Base-by-base conservation (phyloP, 1,139 yeast species). In the Scheffersomyces segobiensis region DNA sequence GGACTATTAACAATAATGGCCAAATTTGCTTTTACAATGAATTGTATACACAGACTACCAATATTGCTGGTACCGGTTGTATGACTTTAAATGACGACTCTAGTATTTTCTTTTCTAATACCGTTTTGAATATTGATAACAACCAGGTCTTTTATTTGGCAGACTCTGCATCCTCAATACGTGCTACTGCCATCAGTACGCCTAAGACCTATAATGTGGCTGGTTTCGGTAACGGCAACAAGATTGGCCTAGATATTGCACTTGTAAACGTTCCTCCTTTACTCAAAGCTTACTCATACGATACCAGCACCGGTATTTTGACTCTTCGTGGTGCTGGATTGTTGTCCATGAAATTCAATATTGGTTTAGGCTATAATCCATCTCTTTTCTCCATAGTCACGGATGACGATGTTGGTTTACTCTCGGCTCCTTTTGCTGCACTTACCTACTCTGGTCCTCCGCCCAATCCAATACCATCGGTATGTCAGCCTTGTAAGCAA, bases 211-310 rank as follows among this genome's bases (percentile, higher is more conserved):
- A 65, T 59, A 68, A 59, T 2, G 77, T 76, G 24, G 68, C 68
- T 42, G 78, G 78, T 46, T 75, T 68, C 57, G 79, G 79, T 56
- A 64, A 64, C 55, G 73, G 75, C 8, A 76, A 76, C 55, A 57
- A 60, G 18, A 65, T 76, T 54, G 74, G 72, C 53, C 50, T 73
- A 20, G 63, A 60, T 52, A 24, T 63, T 46, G 61, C 73, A 7
- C 64, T 73, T 52, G 54, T 46, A 14, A 39, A 46, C 17, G 19
- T 57, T 14, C 47, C 64, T 20, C 24, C 54, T 6, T 60, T 72
- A 52, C 60, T 58, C 42, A 52, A 50, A 1, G 57, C 65, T 7
- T 62, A 22, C 49, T 6, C 54, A 3, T 71, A 71, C 57, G 56
- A 61, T 49, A 48, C 64, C 8, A 26, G 19, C 2, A 63, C 70